Evolutionary conservation across 768 basidiomycete species (phyloP).

Genomic region (Collybia nuda): DNA sequence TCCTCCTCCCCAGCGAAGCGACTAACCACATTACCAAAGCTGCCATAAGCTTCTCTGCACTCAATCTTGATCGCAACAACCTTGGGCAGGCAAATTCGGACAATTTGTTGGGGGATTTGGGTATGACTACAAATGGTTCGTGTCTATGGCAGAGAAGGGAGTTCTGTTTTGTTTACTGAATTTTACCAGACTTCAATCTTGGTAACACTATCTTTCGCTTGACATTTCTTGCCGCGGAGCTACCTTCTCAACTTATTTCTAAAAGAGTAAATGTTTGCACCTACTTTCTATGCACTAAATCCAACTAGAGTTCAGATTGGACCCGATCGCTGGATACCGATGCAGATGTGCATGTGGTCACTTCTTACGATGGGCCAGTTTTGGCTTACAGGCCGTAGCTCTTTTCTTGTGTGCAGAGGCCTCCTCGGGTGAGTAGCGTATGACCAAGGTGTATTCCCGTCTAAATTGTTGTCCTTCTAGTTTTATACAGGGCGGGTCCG

Average conservation of each 20-base stretch:
- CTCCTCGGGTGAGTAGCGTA: neutral
- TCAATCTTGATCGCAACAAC: conserved; percentile 60
- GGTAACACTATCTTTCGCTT: conserved; percentile 60
- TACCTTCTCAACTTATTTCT: conserved; percentile 67
- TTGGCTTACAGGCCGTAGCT: conserved; percentile 51
- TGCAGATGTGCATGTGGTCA: conserved; percentile 62
- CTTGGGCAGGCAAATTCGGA: conserved; percentile 68
- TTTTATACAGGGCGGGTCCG: conserved; percentile 66
- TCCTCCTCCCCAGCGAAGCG: no score
- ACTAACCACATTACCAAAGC: no score
- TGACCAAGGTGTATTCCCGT: conserved; percentile 56
- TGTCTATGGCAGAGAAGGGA: no score
- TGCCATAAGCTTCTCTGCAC: no score
- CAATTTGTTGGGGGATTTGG: conserved; percentile 63
- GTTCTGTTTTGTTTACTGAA: no score
- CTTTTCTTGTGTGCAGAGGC: conserved; percentile 55
- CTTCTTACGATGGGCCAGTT: conserved; percentile 56
- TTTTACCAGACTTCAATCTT: no score
- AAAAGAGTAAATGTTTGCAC: no score
- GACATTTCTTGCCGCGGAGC: conserved; percentile 49
- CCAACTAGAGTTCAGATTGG: no score
- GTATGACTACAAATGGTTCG: conserved; percentile 61
- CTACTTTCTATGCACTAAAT: no score
- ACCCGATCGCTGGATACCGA: conserved; percentile 66
- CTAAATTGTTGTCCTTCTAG: no score